Evolutionary conservation across 129 eudicot species (phyloP), one percentile per base, ranked within the genome.

Genomic region (Dittrichia graveolens): DNA sequence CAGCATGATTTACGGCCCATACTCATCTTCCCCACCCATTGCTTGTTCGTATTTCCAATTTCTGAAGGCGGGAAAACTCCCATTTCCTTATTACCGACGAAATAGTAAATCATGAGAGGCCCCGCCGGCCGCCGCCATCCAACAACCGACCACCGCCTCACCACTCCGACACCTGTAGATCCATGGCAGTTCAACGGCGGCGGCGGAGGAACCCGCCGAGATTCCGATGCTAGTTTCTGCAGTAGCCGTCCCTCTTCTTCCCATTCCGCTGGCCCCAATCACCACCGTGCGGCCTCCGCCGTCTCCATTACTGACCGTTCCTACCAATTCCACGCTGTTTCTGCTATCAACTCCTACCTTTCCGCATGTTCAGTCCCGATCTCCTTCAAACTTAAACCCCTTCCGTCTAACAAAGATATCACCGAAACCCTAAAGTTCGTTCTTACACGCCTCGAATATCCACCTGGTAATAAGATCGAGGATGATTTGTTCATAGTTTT

Each of bases 221-320:
- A 92, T 35, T 89, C 96, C 78, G 98, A 89, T 75, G 92, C 88
- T n/a, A 89, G 96, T 72, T 82, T 84, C 70, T 81, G 86, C 85
- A 78, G 88, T 70, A 79, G 82, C 72, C 96, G 89, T 44, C 89
- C 88, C 35, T 88, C 95, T 48, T 65, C 80, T 55, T 67, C 86
- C 19, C 80, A 82, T 75, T 60, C 84, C 35, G 53, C 58, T 72
- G 46, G 71, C 65, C 12, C 70, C 58, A 77, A 74, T 42, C 53
- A 77, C 77, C 69, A 77, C 65, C 85, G 76, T 37, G 0, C 61
- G n/a, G 18, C 83, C 73, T 12, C 84, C 74, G 54, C 73, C 67
- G 15, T 76, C 61, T 19, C 77, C 67, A 35, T 64, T 8, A 67
- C 85, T 73, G 96, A 89, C 69, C 83, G 82, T 0, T 78, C 96